Conservation (phyloP, 345 rosid genomes). For the Rhodamnia rubescens region DNA sequence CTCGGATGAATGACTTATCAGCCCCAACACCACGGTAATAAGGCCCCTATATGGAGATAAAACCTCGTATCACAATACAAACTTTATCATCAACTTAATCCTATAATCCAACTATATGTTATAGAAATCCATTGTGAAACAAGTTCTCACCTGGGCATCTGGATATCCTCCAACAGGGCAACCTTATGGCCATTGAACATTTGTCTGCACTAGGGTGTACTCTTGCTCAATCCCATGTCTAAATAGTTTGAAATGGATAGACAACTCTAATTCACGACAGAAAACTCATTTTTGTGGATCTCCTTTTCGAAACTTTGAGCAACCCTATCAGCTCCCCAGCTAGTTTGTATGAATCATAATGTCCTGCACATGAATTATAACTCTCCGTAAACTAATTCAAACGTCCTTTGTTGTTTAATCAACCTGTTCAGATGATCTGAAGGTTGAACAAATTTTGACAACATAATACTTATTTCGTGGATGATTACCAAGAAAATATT, state of each 20-base stretch:
- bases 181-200: slow-evolving; percentile 93
- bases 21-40: slow-evolving; percentile 86
- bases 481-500: slow-evolving; percentile 74
- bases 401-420: fast-evolving
- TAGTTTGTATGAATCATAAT: slow-evolving; percentile 75
- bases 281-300: neutral
- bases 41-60: slow-evolving; percentile 53
- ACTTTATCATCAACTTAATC: neutral
- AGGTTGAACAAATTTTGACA: neutral
- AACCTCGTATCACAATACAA: neutral
- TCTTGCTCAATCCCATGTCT: slow-evolving; percentile 95
- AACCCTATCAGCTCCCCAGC: slow-evolving; percentile 83
- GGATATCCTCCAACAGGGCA: slow-evolving; percentile 93
- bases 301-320: slow-evolving; percentile 69
- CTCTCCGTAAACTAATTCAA: neutral
- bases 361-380: slow-evolving; percentile 29
- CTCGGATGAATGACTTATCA: slow-evolving; percentile 79
- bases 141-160: slow-evolving; percentile 57
- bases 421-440: neutral
- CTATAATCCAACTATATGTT: neutral
- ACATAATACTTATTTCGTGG: neutral
- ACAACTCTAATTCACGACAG: neutral
- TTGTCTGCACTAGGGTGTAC: slow-evolving; percentile 67
- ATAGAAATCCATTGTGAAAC: neutral
- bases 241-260: too few species aligned